A percentile compares a stretch with the other conserved stretches of the same genome.
These are phyloP conservation scores for Populus davidiana DNA, from an alignment of 345 rosid species.

Conservation along the genomic window DNA sequence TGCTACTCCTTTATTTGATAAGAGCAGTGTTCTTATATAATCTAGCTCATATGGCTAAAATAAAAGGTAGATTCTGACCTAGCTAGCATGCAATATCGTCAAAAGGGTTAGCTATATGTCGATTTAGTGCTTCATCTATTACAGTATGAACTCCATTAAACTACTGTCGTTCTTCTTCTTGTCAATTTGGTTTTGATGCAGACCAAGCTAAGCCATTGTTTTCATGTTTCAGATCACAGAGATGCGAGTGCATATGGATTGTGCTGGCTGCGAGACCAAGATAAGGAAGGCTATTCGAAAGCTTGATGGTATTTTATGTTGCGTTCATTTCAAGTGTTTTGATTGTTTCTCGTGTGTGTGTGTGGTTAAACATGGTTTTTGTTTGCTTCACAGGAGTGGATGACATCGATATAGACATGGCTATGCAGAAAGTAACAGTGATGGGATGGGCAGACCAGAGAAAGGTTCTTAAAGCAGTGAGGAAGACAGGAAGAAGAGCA, in stretches of 20 bases:
- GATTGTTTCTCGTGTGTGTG: background rate
- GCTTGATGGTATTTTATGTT: constrained; percentile 42
- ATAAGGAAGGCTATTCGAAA: constrained; percentile 58
- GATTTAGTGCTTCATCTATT: background rate
- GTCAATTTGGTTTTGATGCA: background rate
- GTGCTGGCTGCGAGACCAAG: constrained; percentile 63
- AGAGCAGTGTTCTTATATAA: background rate
- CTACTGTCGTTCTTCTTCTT: background rate
- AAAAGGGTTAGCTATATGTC: background rate
- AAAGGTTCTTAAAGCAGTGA: constrained; percentile 59
- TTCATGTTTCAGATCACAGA: constrained; percentile 46
- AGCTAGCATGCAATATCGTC: background rate
- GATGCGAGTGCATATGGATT: constrained; percentile 70
- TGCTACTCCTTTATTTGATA: background rate
- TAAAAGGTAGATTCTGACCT: background rate
- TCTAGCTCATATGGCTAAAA: background rate
- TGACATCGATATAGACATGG: constrained; percentile 54
- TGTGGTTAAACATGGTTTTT: background rate
- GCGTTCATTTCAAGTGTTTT: background rate
- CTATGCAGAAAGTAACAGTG: constrained; percentile 70
- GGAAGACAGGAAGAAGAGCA: constrained; percentile 50
- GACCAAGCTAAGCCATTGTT: background rate
- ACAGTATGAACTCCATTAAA: background rate
- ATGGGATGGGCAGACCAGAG: constrained; percentile 63
- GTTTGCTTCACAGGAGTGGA: constrained; percentile 48